Evolutionary conservation across 169 alveolate genomes (phyloP).

Genomic region (Amoebophrya sp.): DNA sequence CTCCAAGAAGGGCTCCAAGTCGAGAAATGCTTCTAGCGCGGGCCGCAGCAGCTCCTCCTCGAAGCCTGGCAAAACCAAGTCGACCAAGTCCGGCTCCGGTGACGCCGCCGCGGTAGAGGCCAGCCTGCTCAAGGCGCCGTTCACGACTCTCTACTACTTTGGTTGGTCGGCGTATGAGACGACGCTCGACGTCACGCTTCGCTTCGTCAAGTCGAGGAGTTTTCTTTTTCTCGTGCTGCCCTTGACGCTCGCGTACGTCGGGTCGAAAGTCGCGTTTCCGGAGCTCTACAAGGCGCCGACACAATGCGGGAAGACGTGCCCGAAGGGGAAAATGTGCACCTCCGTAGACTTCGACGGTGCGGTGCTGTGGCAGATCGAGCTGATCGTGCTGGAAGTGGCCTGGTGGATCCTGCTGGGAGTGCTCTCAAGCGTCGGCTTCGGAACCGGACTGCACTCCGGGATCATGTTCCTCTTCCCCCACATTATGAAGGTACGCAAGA

Average conservation of each 20-base stretch:
- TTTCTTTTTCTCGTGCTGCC: background rate
- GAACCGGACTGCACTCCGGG: constrained; percentile 52
- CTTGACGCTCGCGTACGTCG: too few species aligned
- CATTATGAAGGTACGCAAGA: background rate
- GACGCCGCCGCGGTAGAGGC: background rate
- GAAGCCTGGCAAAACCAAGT: background rate
- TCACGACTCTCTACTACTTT: background rate
- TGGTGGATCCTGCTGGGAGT: constrained; percentile 50
- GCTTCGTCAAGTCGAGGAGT: background rate
- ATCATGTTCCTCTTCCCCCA: constrained; percentile 49
- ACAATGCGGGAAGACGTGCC: background rate
- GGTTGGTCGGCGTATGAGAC: background rate
- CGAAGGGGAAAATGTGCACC: background rate
- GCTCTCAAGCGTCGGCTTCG: constrained; percentile 46
- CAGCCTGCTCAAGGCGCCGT: background rate
- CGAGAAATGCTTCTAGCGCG: background rate
- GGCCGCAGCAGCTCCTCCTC: background rate
- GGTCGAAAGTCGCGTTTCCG: too few species aligned
- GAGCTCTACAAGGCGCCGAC: background rate
- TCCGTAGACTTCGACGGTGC: background rate
- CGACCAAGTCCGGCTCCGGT: background rate
- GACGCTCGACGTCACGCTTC: background rate
- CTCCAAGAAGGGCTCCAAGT: background rate
- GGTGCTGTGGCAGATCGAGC: background rate
- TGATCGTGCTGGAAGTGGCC: background rate